Evolutionary conservation across 805 yeast species (phyloP).

Genomic region (Lipomyces chichibuensis): DNA sequence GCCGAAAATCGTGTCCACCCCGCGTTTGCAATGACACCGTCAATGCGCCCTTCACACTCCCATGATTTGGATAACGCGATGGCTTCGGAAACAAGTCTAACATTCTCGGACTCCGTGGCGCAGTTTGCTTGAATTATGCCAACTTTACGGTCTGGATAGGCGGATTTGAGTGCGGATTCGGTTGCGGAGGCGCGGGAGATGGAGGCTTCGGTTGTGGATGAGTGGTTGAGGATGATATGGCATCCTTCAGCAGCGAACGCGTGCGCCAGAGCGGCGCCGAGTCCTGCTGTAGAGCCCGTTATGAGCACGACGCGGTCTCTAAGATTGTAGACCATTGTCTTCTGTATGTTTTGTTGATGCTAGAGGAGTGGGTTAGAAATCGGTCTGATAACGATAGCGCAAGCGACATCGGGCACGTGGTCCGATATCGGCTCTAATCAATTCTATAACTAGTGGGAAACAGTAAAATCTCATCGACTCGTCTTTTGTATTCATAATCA

Average conservation of each 20-base stretch:
- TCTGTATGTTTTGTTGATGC: background rate
- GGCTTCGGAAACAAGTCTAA: slow-evolving; percentile 41
- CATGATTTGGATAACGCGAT: slow-evolving; percentile 27
- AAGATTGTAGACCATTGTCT: slow-evolving; percentile 32
- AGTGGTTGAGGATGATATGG: slow-evolving; percentile 45
- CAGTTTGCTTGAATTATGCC: slow-evolving; percentile 42
- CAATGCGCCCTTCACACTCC: slow-evolving; percentile 42
- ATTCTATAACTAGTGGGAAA: background rate
- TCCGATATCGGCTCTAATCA: background rate
- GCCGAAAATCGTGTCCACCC: slow-evolving; percentile 48
- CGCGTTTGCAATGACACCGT: slow-evolving; percentile 48
- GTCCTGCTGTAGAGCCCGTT: slow-evolving; percentile 45
- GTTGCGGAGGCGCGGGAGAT: slow-evolving; percentile 43
- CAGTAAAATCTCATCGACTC: background rate
- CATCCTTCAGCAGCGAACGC: slow-evolving; percentile 47
- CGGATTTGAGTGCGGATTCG: slow-evolving; percentile 24
- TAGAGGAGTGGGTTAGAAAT: background rate
- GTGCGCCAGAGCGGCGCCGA: slow-evolving; percentile 45
- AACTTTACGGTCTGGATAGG: slow-evolving; percentile 35
- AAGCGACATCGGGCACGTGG: background rate
- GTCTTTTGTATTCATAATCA: background rate
- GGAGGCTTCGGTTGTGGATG: slow-evolving; percentile 37
- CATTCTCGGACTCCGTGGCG: slow-evolving; percentile 37
- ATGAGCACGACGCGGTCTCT: slow-evolving; percentile 43
- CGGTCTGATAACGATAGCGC: background rate